Conservation (phyloP, 176 grass and related monocot species). For the Elymus sibiricus region DNA sequence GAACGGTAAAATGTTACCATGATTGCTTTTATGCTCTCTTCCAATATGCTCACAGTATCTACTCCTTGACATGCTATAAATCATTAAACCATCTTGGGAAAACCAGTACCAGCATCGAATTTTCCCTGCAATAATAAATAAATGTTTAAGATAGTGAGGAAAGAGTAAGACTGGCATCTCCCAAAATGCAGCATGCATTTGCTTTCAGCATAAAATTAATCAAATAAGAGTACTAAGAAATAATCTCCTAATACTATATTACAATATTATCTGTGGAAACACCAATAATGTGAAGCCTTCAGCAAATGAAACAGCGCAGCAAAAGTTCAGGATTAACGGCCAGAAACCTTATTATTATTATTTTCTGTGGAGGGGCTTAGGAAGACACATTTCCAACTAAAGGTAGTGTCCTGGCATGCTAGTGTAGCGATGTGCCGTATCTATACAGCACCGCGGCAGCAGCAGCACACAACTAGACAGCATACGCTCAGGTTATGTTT, state of each 20-base stretch:
- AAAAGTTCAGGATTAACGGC: neutral
- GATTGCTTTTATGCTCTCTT: constrained; percentile 99
- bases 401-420: neutral
- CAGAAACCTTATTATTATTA: neutral
- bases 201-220: neutral
- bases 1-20: constrained; percentile 47
- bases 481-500: neutral
- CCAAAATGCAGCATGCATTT: constrained; percentile 6
- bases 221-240: constrained; percentile 1
- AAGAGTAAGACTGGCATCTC: constrained; percentile 4
- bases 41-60: constrained; percentile 97
- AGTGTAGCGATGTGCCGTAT: neutral
- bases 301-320: neutral
- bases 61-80: constrained; percentile 81
- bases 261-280: neutral
- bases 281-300: neutral
- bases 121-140: constrained; percentile 63
- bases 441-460: neutral
- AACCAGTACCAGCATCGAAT: constrained; percentile 92
- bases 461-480: neutral
- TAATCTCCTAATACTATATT: neutral
- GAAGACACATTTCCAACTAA: neutral
- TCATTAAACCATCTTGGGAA: constrained; percentile 70
- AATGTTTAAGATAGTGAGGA: neutral
- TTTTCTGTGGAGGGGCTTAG: neutral